Evolutionary conservation across 768 basidiomycete genomes (phyloP), one percentile per base, ranked within the genome.

Genomic region (Agaricus subrufescens): DNA sequence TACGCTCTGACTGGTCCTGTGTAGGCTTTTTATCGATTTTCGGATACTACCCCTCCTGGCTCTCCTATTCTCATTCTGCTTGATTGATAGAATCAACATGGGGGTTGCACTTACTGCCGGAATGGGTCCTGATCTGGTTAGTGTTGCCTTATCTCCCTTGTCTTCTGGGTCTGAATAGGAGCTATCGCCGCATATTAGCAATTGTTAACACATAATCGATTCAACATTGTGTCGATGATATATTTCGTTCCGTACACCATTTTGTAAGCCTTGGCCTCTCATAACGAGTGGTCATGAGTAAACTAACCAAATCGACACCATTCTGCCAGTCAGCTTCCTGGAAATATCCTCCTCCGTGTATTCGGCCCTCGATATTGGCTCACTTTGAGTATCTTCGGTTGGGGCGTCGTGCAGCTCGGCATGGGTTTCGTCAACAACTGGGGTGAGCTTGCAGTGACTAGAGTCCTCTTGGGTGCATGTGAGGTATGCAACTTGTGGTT

Each of bases 171-270:
- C 39, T 44, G n/a, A 39, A n/a, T 38, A 45, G 31, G 31, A 40
- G 11, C 23, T 42, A n/a, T 8, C 29, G 12, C 45, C 46, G 14
- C 15, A 38, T 40, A 4, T 25, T 50, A 75, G 74, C 62, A 67
- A 52, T 62, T 74, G n/a, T 60, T 60, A 29, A 62, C 68, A 51
- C 71, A 71, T 10, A 62, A 62, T 10, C 68, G 77, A 38, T 77
- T 68, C 60, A 76, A 71, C 56, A 74, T 77, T 47, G 71, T 70
- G 15, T 74, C 73, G 27, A 74, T 72, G 50, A 58, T 77, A 11
- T 77, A 76, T 50, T 78, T 77, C 57, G 68, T 76, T 5, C 77
- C 76, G 11, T 79, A 78, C 57, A 72, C 75, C 49, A 50, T 78
- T 6, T 62, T 78, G 77, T 77, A 34, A 38, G 73, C 64, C 26